Evolutionary conservation across 192 early-diverging fungal species (phyloP).

Genomic region (Helicostylum pulchrum): DNA sequence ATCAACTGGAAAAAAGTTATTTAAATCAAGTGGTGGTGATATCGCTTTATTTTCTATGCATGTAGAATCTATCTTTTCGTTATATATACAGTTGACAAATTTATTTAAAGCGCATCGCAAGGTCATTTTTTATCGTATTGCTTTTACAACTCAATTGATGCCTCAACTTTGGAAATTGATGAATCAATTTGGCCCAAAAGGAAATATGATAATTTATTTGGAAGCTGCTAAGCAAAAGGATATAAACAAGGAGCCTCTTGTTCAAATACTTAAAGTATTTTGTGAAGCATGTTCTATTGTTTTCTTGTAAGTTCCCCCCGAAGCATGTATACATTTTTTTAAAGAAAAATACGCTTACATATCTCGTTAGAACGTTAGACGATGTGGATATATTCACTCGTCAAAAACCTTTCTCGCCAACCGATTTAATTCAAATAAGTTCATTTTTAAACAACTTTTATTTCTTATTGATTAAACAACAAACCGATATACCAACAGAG

Average conservation of each 20-base stretch:
- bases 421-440: conserved; percentile 36
- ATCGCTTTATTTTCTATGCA: conserved; percentile 40
- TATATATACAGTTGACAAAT: conserved; percentile 38
- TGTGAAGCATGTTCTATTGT: conserved; percentile 56
- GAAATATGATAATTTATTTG: conserved; percentile 53
- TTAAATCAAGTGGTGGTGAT: conserved; percentile 4
- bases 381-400: conserved; percentile 27
- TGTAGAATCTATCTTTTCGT: conserved; percentile 38
- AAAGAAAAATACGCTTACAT: too few relatives aligned
- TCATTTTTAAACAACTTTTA: conserved; percentile 66
- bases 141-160: conserved; percentile 49
- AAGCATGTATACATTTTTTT: background rate
- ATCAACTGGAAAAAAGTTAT: background rate
- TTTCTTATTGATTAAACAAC: conserved; percentile 49
- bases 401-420: conserved; percentile 13
- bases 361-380: conserved; percentile 17
- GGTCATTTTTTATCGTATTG: conserved; percentile 50
- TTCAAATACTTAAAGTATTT: conserved; percentile 59
- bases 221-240: conserved; percentile 44
- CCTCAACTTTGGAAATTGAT: conserved; percentile 59
- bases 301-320: conserved; percentile 46
- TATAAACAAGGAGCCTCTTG: conserved; percentile 52
- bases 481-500: conserved; percentile 12
- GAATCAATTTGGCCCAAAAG: conserved; percentile 52
- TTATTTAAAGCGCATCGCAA: conserved; percentile 41